These are phyloP conservation scores for Chlorella ohadii DNA, from an alignment of 139 green algal genomes.

Conservation along the genomic window DNA sequence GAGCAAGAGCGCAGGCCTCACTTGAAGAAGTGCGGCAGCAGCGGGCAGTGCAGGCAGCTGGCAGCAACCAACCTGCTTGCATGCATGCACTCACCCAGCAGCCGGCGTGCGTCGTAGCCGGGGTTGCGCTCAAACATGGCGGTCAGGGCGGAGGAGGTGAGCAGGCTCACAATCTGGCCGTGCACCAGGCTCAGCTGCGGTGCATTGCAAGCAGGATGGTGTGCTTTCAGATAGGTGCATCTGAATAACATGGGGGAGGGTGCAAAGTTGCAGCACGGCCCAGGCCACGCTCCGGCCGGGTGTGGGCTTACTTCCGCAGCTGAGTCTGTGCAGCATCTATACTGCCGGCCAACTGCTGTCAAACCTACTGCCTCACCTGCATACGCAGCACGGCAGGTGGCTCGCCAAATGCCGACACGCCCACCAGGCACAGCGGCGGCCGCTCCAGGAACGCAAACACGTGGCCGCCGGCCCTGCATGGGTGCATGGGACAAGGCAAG, in stretches of 20 bases:
- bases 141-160: constrained; percentile 38
- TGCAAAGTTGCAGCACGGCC: no score
- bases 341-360: no score
- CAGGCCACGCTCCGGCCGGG: no score
- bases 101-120: constrained; percentile 39
- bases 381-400: constrained; percentile 46
- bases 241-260: no score
- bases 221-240: not conserved
- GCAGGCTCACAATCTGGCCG: constrained; percentile 37
- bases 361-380: constrained; percentile 15
- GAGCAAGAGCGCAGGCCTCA: no score
- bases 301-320: no score
- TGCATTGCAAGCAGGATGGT: not conserved
- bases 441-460: constrained; percentile 44
- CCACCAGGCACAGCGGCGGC: constrained; percentile 41
- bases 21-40: no score
- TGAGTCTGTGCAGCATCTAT: no score
- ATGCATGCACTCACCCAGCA: constrained; percentile 24
- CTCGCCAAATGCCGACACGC: constrained; percentile 29
- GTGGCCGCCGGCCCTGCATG: constrained; percentile 16
- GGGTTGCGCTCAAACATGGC: constrained; percentile 39
- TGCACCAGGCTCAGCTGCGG: constrained; percentile 44
- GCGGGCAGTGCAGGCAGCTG: no score
- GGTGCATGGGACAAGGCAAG: not conserved
- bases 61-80: no score